A percentile compares a stretch with the other conserved stretches of the same genome.
Evolutionary conservation across 805 yeast genomes (phyloP).

Genomic region (Suhomyces emberorum): DNA sequence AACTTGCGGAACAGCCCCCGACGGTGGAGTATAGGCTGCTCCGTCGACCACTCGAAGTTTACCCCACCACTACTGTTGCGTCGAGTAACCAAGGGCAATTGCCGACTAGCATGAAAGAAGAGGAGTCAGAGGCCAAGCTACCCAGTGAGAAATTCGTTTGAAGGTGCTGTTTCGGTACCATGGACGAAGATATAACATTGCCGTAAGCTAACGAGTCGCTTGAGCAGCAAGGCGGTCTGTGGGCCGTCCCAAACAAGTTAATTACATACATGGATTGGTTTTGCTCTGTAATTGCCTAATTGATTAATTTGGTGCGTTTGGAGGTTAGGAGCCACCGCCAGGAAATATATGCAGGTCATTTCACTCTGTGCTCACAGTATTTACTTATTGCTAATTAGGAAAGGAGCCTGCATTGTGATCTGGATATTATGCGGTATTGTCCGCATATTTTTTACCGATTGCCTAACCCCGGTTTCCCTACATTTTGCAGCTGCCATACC

Average conservation of each 20-base stretch:
- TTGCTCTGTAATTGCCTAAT: background rate
- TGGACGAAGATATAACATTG: no score
- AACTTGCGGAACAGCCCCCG: no score
- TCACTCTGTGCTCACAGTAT: background rate
- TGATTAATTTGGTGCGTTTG: background rate
- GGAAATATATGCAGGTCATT: background rate
- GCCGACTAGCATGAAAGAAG: no score
- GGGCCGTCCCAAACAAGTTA: background rate
- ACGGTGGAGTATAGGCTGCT: no score
- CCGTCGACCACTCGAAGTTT: no score
- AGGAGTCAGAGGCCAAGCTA: no score
- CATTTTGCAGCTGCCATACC: slow-evolving; percentile 1
- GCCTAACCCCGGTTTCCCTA: background rate
- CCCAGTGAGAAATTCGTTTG: no score
- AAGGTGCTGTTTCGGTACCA: no score
- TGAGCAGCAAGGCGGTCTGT: no score
- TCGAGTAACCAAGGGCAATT: no score
- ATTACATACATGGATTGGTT: background rate
- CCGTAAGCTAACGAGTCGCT: no score
- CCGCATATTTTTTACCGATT: background rate
- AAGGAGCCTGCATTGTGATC: background rate
- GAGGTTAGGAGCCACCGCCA: background rate
- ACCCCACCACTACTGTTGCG: no score
- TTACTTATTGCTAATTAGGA: slow-evolving; percentile 1
- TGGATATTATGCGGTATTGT: background rate